Conservation (phyloP, 2,329 filamentous ascomycete species). For the Botrytis deweyae region DNA sequence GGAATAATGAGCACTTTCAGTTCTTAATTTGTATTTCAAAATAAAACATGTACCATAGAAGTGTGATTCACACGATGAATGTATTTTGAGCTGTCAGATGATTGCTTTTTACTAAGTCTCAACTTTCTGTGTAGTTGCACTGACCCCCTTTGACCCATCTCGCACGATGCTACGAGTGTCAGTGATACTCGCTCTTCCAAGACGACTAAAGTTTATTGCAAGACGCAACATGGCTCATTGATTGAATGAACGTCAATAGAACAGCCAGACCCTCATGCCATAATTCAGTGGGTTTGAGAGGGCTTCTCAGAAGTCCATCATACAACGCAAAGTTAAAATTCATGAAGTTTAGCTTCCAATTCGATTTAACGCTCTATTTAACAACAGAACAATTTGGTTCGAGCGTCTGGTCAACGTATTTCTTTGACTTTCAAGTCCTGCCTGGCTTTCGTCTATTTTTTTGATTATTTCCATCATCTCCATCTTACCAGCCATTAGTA, state of each 20-base stretch:
- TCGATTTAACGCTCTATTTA: constrained; percentile 26
- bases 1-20: constrained; percentile 19
- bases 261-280: background rate
- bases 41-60: constrained; percentile 23
- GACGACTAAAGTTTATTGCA: background rate
- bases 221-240: background rate
- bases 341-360: constrained; percentile 21
- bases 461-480: constrained; percentile 24
- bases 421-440: constrained; percentile 27
- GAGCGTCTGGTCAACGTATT: constrained; percentile 30
- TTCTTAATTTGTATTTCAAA: constrained; percentile 23
- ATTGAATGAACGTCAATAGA: background rate
- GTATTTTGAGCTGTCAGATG: constrained; percentile 11
- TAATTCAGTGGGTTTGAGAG: background rate
- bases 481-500: constrained; percentile 25
- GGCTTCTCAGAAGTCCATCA: background rate
- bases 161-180: background rate
- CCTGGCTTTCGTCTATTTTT: constrained; percentile 22
- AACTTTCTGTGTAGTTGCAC: background rate
- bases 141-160: background rate
- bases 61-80: constrained; percentile 6
- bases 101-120: background rate
- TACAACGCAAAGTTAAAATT: background rate
- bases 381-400: constrained; percentile 31
- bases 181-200: background rate